phyloP scores from a whole-genome alignment of 2,329 filamentous ascomycete genomes.

The Botrytis paeoniae region DNA sequence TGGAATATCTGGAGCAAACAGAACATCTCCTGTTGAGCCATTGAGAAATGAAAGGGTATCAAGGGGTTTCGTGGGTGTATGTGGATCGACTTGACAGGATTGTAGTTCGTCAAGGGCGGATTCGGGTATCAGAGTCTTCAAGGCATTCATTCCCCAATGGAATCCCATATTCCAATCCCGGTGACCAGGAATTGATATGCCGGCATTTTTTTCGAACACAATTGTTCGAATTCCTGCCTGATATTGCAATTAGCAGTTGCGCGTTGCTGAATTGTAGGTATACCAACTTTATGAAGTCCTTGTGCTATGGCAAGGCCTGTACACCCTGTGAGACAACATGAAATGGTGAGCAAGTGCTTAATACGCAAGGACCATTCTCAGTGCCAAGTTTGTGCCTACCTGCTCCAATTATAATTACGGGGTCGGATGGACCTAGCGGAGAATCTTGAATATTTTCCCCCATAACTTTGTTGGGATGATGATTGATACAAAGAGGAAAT shows the following conservation, averaged over 20 bases:
- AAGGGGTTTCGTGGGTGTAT: conserved; percentile 30
- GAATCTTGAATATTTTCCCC: not conserved
- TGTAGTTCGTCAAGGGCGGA: conserved; percentile 34
- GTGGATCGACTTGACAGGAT: conserved; percentile 36
- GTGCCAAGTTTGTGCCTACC: conserved; percentile 24
- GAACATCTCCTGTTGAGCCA: conserved; percentile 37
- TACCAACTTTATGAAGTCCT: conserved; percentile 41
- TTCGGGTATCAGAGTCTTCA: conserved; percentile 37
- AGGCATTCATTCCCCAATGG: conserved; percentile 38
- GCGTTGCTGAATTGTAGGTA: not conserved
- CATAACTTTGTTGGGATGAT: not conserved
- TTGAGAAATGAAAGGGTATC: conserved; percentile 39
- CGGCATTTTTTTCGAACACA: conserved; percentile 34
- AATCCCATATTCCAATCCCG: conserved; percentile 42
- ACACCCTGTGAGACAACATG: conserved; percentile 35
- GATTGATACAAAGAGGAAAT: not conserved
- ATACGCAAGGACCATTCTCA: not conserved
- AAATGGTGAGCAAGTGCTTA: not conserved
- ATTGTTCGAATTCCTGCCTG: conserved; percentile 28
- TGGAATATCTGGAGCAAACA: conserved; percentile 29
- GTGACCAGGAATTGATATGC: conserved; percentile 27
- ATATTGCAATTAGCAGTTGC: not conserved
- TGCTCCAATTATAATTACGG: conserved; percentile 30
- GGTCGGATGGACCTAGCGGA: not conserved
- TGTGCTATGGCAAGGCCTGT: conserved; percentile 44